A percentile compares a stretch with the other conserved stretches of the same genome.
Evolutionary conservation across 2,329 filamentous ascomycete species (phyloP).

Genomic region (Alternaria angustiovoidea): DNA sequence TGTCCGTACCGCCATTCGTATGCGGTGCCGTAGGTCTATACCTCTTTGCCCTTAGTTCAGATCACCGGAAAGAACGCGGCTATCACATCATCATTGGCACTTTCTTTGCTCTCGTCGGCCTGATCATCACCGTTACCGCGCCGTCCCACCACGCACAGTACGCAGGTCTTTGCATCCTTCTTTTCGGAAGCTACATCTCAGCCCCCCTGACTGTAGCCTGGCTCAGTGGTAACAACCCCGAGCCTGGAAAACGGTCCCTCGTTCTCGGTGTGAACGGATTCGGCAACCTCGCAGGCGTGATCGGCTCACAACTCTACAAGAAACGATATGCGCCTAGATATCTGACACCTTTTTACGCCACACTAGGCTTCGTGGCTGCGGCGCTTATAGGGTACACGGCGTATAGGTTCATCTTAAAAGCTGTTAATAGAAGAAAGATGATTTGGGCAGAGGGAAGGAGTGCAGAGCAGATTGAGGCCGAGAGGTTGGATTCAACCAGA

Average conservation of each 20-base stretch:
- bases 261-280: conserved; percentile 33
- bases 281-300: conserved; percentile 37
- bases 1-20: conserved; percentile 59
- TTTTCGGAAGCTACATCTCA: conserved; percentile 34
- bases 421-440: conserved; percentile 23
- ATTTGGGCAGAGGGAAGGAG: conserved; percentile 20
- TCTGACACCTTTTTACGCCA: conserved; percentile 29
- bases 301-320: conserved; percentile 31
- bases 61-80: conserved; percentile 40
- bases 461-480: conserved; percentile 25
- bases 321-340: conserved; percentile 29
- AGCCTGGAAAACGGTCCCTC: conserved; percentile 31
- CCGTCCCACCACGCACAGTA: conserved; percentile 19
- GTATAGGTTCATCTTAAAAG: conserved; percentile 29
- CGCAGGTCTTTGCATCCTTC: conserved; percentile 31
- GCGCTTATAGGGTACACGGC: conserved; percentile 28
- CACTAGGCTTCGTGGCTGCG: conserved; percentile 33
- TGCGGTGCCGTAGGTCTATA: conserved; percentile 58
- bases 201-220: conserved; percentile 35
- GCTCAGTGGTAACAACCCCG: conserved; percentile 35
- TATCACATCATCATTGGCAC: conserved; percentile 57
- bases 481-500: conserved; percentile 23
- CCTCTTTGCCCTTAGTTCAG: conserved; percentile 55
- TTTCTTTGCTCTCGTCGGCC: conserved; percentile 51
- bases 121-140: conserved; percentile 25